Evolutionary conservation across 345 rosid species (phyloP).

Genomic region (Microcos paniculata): DNA sequence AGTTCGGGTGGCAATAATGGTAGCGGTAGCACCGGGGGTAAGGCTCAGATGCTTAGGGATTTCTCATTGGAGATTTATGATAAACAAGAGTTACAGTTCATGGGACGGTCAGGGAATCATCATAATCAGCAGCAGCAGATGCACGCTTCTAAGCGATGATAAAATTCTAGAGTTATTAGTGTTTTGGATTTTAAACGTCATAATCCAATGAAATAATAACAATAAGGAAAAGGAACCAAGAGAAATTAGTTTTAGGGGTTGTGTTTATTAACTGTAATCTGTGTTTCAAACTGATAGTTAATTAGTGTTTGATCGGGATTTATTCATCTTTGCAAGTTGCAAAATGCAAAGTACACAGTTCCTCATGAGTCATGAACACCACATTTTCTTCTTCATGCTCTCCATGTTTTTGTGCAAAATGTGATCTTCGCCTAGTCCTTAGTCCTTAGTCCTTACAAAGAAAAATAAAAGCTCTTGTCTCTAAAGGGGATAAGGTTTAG

Average conservation of each 20-base stretch:
- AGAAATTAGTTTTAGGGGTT: neutral
- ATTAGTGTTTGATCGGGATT: neutral
- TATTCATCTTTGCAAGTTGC: conserved; percentile 1
- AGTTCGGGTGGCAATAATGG: conserved; percentile 19
- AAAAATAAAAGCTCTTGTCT: too few relatives aligned
- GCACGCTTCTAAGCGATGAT: neutral
- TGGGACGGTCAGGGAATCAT: conserved; percentile 36
- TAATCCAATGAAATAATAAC: neutral
- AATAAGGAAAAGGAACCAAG: neutral
- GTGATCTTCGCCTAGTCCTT: neutral
- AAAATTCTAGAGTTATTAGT: neutral
- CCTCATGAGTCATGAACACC: neutral
- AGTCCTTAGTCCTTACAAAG: too few relatives aligned
- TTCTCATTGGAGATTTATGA: conserved; percentile 67
- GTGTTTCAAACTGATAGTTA: neutral
- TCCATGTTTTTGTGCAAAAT: neutral
- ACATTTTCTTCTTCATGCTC: too few relatives aligned
- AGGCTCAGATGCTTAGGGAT: conserved; percentile 46
- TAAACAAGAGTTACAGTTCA: conserved; percentile 60
- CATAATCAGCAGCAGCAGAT: conserved; percentile 23
- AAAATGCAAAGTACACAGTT: neutral
- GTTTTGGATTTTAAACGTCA: conserved; percentile 1
- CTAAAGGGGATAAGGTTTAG: too few relatives aligned
- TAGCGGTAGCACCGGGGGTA: neutral
- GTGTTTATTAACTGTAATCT: neutral